A percentile compares a stretch with the other conserved stretches of the same genome.
Conservation (phyloP, 352 stramenopile species). For the Pythium plurisporium region DNA sequence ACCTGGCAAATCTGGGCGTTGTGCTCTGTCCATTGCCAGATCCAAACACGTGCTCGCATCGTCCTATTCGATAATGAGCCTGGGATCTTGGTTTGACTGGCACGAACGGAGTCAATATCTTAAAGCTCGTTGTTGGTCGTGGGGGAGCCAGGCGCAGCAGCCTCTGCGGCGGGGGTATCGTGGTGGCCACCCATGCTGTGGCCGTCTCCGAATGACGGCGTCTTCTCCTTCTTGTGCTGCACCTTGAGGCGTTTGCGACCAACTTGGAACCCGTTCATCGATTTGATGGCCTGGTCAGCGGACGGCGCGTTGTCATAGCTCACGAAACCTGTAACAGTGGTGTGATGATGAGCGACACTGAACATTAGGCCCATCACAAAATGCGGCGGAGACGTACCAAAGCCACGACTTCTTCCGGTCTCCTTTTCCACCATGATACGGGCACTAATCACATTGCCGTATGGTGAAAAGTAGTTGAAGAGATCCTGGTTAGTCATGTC, state of each 20-base stretch:
- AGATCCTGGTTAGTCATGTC: conserved; percentile 97
- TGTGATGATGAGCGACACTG: neutral
- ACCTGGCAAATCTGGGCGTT: neutral
- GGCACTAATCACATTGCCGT: conserved; percentile 94
- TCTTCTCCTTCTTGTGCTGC: conserved; percentile 93
- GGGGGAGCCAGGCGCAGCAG: conserved; percentile 25
- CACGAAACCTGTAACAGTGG: conserved; percentile 85
- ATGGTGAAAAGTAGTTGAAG: conserved; percentile 94
- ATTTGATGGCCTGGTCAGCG: conserved; percentile 91
- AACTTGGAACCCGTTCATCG: conserved; percentile 96
- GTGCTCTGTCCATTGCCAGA: no score
- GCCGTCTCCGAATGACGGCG: conserved; percentile 62
- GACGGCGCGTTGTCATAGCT: conserved; percentile 93
- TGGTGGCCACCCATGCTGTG: conserved; percentile 32
- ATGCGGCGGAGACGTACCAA: conserved; percentile 60
- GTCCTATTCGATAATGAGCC: neutral
- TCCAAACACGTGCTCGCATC: neutral
- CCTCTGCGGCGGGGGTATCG: conserved; percentile 44
- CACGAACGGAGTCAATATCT: conserved; percentile 8
- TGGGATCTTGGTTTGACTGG: neutral
- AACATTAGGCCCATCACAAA: no score
- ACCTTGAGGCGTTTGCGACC: conserved; percentile 96
- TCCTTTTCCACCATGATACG: conserved; percentile 97
- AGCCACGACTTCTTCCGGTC: conserved; percentile 92
- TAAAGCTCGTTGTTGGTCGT: conserved; percentile 30